Percentiles rank a stretch among this genome's conserved stretches.
These are phyloP conservation scores for Arthrocladium fulminans DNA, from an alignment of 2,329 filamentous ascomycete species.

Conservation along the genomic window DNA sequence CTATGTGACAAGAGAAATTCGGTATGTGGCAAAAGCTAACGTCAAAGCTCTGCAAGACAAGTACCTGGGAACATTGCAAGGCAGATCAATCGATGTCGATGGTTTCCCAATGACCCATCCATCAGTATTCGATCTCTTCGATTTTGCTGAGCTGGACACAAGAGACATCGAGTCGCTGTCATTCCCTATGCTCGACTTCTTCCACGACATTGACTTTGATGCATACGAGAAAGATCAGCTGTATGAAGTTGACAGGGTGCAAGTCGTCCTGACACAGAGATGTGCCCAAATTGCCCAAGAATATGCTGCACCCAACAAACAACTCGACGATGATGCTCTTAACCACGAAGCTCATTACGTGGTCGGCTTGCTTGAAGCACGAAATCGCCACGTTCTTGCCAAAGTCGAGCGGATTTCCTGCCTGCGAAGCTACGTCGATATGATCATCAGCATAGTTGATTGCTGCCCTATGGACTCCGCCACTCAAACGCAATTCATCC, in stretches of 20 bases:
- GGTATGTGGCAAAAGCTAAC: constrained; percentile 61
- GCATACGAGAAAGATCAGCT: constrained; percentile 52
- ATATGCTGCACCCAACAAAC: constrained; percentile 29
- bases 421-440: constrained; percentile 73
- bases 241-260: constrained; percentile 61
- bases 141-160: constrained; percentile 67
- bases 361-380: constrained; percentile 31
- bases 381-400: constrained; percentile 33
- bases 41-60: constrained; percentile 62
- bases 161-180: constrained; percentile 30
- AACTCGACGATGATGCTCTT: constrained; percentile 33
- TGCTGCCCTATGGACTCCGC: constrained; percentile 68
- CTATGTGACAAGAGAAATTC: constrained; percentile 78
- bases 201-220: constrained; percentile 58
- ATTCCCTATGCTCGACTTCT: constrained; percentile 49
- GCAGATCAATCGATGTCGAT: constrained; percentile 57
- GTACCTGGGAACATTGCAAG: constrained; percentile 62
- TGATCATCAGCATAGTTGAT: constrained; percentile 74
- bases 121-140: constrained; percentile 84
- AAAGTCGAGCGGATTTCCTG: constrained; percentile 51
- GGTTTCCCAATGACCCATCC: constrained; percentile 59
- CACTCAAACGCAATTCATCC: constrained; percentile 64
- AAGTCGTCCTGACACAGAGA: constrained; percentile 45
- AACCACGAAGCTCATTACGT: constrained; percentile 32
- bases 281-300: constrained; percentile 34